Base-by-base conservation (phyloP, 805 yeast species). In the Wickerhamiella musiphila region DNA sequence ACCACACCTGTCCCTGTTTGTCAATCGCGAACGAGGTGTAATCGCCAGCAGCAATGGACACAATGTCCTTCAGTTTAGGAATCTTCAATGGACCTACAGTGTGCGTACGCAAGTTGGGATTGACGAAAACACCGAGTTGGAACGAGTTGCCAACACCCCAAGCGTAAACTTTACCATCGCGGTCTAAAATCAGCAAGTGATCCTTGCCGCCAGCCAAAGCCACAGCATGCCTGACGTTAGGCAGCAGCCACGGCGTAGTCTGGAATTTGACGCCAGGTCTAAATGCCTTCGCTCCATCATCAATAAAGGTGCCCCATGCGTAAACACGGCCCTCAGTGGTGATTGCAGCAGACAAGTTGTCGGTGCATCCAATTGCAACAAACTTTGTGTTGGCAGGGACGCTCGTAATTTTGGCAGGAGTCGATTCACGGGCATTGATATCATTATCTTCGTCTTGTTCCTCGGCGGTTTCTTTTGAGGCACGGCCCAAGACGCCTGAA, bases 81-180 rank as follows among this genome's bases (percentile, higher is more conserved):
- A 66, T 55, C 78, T 66, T 43, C 73, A 81, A 57, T 79, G 78
- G 57, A 71, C 95, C 55, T 73, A 49, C 33, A 1, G 49, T 47
- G 35, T 43, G 48, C 6, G 50, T 45, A 21, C 56, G 44, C 31
- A 52, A 43, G 7, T 43, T 32, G 7, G 48, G 26, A 26, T 47
- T 40, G 16, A 84, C 71, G 47, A 73, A 74, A 48, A 94, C 69
- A 15, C 96, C 99, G 42, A 90, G 63, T 58, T 90, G 96, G 55
- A 64, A 72, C 48, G 81, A 93, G 47, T 84, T 93, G 17, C 95
- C 94, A 51, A 81, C 78, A 43, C 99, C 99, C 98, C 98, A 90
- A 0, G 96, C 84, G 49, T 68, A 82, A 1, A 84, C 95, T 33
- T 73, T 64, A 36, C 98, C 98, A 47, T 70, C 74, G 17, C 68